Evolutionary conservation across 2,329 filamentous ascomycete genomes (phyloP).

Genomic region (Colletotrichum sojae): DNA sequence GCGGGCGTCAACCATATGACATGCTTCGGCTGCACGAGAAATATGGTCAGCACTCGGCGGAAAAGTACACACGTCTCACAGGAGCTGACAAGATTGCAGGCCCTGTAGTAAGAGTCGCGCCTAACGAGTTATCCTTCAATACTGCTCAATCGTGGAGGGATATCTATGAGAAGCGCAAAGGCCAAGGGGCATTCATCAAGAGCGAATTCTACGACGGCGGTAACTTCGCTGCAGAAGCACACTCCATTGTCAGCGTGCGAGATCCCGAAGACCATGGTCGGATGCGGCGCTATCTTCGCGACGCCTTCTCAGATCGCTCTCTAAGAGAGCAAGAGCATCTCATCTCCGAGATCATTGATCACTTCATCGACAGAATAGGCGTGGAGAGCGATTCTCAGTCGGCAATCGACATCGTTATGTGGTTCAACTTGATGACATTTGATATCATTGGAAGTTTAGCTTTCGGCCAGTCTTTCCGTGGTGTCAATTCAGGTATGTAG

Average conservation of each 20-base stretch:
- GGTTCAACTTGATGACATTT: slow-evolving; percentile 46
- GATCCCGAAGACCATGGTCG: slow-evolving; percentile 41
- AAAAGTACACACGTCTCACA: neutral
- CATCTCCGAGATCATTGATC: neutral
- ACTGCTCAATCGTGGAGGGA: slow-evolving; percentile 24
- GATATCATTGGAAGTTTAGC: slow-evolving; percentile 7
- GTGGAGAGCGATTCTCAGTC: neutral
- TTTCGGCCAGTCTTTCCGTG: neutral
- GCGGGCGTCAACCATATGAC: slow-evolving; percentile 8
- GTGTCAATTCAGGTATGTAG: slow-evolving; percentile 29
- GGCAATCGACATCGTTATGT: slow-evolving; percentile 7
- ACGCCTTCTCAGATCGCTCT: slow-evolving; percentile 45
- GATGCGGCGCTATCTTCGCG: slow-evolving; percentile 44
- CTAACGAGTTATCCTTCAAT: slow-evolving; percentile 12
- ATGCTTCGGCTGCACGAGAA: slow-evolving; percentile 3
- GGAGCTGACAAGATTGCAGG: neutral
- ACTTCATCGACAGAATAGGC: slow-evolving; percentile 1
- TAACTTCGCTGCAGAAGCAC: slow-evolving; percentile 40
- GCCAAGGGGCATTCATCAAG: slow-evolving; percentile 44
- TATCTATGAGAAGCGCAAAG: slow-evolving; percentile 41
- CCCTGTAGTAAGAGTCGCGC: slow-evolving; percentile 8
- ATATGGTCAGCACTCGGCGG: neutral
- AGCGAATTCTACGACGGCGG: slow-evolving; percentile 45
- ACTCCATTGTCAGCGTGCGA: slow-evolving; percentile 45
- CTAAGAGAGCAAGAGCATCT: slow-evolving; percentile 6